Conservation (phyloP, 108 stramenopile species). For the Nitzschia putrida region DNA sequence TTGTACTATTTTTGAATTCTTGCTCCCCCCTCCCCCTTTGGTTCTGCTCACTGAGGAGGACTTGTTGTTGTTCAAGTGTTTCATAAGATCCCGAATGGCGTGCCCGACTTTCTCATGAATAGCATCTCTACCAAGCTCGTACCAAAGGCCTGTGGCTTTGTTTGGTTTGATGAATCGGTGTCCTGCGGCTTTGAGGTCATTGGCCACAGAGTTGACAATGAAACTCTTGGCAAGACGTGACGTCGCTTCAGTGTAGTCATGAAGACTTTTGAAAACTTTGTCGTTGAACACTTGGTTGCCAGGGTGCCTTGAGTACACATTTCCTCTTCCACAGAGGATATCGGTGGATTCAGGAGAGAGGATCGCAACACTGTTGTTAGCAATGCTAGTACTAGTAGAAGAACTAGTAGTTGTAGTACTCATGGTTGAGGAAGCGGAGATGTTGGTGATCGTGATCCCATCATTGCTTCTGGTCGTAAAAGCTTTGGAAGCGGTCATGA, state of each 20-base stretch:
- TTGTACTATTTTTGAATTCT: too few relatives aligned
- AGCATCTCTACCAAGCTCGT: conserved; percentile 18
- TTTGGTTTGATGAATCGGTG: conserved; percentile 24
- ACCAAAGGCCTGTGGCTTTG: conserved; percentile 17
- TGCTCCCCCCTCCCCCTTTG: too few relatives aligned
- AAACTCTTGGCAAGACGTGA: conserved; percentile 26
- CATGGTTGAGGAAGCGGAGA: too few relatives aligned
- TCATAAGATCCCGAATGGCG: conserved; percentile 31
- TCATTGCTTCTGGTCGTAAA: too few relatives aligned
- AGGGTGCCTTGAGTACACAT: conserved; percentile 20
- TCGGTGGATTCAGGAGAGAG: conserved; percentile 2
- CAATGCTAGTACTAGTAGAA: too few relatives aligned
- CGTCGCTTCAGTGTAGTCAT: conserved; percentile 23
- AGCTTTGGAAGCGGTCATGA: too few relatives aligned
- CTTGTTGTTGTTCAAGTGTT: not conserved
- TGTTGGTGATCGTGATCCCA: too few relatives aligned
- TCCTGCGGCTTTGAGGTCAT: conserved; percentile 11
- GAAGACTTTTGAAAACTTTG: conserved; percentile 17
- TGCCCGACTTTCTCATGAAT: conserved; percentile 38
- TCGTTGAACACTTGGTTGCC: conserved; percentile 35
- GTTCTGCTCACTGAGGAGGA: too few relatives aligned
- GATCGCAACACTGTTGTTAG: too few relatives aligned
- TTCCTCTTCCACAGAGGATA: conserved; percentile 50
- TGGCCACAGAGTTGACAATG: conserved; percentile 27
- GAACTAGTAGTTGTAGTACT: too few relatives aligned